Conservation (phyloP, 75 land plant genomes). For the Sequoiadendron giganteum region DNA sequence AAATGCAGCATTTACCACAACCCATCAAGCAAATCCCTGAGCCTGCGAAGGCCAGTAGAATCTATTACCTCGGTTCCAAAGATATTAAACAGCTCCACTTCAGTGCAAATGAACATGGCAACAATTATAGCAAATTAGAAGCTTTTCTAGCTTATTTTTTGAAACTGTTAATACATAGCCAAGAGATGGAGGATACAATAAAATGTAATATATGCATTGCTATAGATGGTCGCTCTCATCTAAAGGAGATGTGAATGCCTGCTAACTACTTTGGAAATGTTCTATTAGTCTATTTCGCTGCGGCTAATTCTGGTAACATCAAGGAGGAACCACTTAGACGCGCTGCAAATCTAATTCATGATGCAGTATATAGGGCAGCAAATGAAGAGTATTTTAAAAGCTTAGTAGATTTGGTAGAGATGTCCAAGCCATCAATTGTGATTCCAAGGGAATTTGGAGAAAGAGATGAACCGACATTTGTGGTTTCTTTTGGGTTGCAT, state of each 20-base stretch:
- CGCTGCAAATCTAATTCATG: too few relatives aligned
- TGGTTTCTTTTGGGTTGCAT: too few relatives aligned
- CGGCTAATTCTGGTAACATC: too few relatives aligned
- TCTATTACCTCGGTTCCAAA: constrained; percentile 4
- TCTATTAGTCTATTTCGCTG: neutral
- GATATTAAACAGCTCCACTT: constrained; percentile 23
- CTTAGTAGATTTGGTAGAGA: too few relatives aligned
- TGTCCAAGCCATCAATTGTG: too few relatives aligned
- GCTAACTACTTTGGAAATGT: constrained; percentile 51
- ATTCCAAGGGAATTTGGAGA: too few relatives aligned
- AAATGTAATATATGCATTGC: constrained; percentile 27
- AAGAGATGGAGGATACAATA: neutral
- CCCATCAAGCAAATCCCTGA: constrained; percentile 4
- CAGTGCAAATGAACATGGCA: neutral
- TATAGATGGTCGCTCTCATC: constrained; percentile 40
- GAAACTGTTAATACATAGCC: constrained; percentile 15
- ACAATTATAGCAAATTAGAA: constrained; percentile 36
- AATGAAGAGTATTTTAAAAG: too few relatives aligned
- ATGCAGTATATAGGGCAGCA: too few relatives aligned
- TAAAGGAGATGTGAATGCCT: neutral
- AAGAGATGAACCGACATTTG: too few relatives aligned
- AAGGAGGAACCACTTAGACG: too few relatives aligned
- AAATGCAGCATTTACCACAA: neutral
- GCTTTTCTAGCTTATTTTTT: constrained; percentile 40
- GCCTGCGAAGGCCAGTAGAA: neutral